Conservation (phyloP, 352 stramenopile species). For the Pythium volutum region DNA sequence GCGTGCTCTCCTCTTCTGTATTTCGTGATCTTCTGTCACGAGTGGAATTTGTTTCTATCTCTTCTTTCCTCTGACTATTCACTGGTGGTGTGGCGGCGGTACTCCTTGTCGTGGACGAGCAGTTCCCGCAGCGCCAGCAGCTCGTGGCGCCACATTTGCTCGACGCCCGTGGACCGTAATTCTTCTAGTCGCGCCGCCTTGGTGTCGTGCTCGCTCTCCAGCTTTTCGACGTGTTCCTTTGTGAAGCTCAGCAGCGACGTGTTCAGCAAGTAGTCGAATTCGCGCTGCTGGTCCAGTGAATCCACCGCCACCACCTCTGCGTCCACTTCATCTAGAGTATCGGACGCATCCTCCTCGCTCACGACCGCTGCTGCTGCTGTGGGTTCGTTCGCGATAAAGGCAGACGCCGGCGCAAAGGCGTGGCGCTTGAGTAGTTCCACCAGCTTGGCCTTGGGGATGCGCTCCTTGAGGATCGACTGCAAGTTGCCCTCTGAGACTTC, state of each 20-base stretch:
- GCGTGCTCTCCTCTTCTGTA: too few species aligned
- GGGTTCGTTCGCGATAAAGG: constrained; percentile 41
- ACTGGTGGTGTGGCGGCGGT: constrained; percentile 26
- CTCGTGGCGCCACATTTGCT: constrained; percentile 87
- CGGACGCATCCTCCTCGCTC: not conserved
- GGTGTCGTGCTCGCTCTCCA: constrained; percentile 88
- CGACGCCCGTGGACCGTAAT: constrained; percentile 81
- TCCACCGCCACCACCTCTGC: constrained; percentile 19
- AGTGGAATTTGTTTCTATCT: too few species aligned
- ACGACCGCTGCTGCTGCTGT: not conserved
- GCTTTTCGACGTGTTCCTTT: constrained; percentile 91
- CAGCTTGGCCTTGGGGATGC: constrained; percentile 59
- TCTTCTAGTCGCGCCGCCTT: constrained; percentile 88
- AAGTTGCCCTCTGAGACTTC: constrained; percentile 93
- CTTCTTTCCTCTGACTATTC: not conserved
- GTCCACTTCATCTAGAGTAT: constrained; percentile 23
- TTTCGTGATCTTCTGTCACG: too few species aligned
- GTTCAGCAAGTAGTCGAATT: constrained; percentile 98
- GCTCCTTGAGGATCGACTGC: constrained; percentile 83
- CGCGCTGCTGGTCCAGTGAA: constrained; percentile 31
- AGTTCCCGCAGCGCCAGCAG: constrained; percentile 50
- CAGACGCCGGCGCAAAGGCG: constrained; percentile 45
- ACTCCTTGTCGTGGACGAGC: constrained; percentile 71
- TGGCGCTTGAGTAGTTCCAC: constrained; percentile 47
- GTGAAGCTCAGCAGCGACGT: constrained; percentile 99